These are phyloP conservation scores for Schrenkiella parvula DNA, from an alignment of 345 rosid genomes.

Conservation along the genomic window DNA sequence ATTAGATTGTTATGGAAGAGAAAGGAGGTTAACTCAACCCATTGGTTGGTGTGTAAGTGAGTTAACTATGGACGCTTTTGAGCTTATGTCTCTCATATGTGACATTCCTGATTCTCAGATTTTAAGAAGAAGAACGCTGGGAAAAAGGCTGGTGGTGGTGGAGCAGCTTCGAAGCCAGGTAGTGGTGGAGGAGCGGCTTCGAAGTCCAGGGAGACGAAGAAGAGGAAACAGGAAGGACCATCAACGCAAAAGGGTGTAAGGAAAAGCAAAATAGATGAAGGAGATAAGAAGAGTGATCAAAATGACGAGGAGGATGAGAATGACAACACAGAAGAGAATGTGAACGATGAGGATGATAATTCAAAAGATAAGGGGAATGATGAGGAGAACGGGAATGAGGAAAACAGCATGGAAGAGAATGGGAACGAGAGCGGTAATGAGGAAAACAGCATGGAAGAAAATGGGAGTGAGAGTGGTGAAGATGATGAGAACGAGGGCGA, in stretches of 20 bases:
- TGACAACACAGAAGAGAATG: background rate
- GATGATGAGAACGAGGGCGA: background rate
- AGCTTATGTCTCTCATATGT: background rate
- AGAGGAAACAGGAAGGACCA: constrained; percentile 43
- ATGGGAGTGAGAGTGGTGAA: background rate
- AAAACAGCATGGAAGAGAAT: background rate
- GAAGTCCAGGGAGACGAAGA: constrained; percentile 44
- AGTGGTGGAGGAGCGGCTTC: constrained; percentile 10
- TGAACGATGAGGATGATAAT: background rate
- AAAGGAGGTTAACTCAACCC: no score
- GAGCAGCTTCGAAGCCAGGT: constrained; percentile 17
- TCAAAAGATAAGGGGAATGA: constrained; percentile 1
- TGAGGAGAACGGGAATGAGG: constrained; percentile 7
- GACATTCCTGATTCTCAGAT: constrained; percentile 34
- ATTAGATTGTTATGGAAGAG: background rate
- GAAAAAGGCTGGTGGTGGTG: constrained; percentile 42
- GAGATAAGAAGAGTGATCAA: background rate
- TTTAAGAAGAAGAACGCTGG: constrained; percentile 61
- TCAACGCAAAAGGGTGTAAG: constrained; percentile 28
- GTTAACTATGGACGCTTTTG: no score
- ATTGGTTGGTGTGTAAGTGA: no score
- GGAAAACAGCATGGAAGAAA: background rate
- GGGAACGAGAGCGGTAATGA: background rate
- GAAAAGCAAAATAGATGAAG: constrained; percentile 32
- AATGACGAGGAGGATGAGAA: background rate